Evolutionary conservation across 768 basidiomycete species (phyloP), one percentile per base, ranked within the genome.

Genomic region (Boletellus ananiceps): DNA sequence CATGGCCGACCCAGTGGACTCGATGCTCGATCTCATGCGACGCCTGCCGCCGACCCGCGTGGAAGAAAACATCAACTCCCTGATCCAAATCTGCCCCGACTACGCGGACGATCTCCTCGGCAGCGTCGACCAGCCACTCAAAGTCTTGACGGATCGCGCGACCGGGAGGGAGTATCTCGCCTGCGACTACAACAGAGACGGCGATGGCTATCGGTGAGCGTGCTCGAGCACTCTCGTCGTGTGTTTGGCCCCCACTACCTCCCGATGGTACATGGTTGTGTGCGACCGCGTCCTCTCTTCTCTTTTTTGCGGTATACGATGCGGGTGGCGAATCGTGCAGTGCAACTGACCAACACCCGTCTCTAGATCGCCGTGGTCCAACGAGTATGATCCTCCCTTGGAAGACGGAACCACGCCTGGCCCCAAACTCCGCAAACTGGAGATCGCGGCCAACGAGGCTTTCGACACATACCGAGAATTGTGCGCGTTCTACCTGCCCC

Each of bases 401-500:
- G 86, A 93, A 16, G 91, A 95, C 55, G 95, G 92, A 2, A 93
- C 94, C 4, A 73, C 81, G 2, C 96, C 96, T 0, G 83, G 86
- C 8, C 70, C 84, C 15, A 89, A 85, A 62, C 79, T 98, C 50
- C 82, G 96, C 49, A 88, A 93, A 62, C 75, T 99, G 21, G 96
- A 99, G 68, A 84, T 93, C 49, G 74, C 88, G 9, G 91, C 94
- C 32, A 98, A 98, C 61, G 91, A 95, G 54, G 94, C 93, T 9
- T 98, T 99, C 61, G 93, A 96, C 64, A 93, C 92, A 2, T 99
- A 99, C 69, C 83, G 94, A 21, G 95, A 97, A 70, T 82, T 97
- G 94, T 89, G 58, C 50, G 80, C 66, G 27, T 50, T 40, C 46
- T 16, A 42, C 11, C 29, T 29, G 23, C 46, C 44, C 38, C 27